phyloP scores from a whole-genome alignment of 768 basidiomycete genomes.

The Podaxis carcinomalis region DNA sequence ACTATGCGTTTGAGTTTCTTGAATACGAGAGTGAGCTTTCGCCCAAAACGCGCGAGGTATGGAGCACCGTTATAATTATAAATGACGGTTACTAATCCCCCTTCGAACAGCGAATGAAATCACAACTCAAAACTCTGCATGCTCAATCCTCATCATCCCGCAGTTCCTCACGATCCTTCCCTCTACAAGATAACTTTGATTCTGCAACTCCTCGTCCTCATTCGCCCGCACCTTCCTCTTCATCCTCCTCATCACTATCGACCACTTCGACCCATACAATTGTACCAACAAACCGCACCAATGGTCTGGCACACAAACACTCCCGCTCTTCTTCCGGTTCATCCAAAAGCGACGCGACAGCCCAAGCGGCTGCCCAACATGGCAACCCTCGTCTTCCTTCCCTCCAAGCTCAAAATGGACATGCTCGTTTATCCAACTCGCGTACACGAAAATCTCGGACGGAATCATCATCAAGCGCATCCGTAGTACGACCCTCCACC shows the following conservation, averaged over 20 bases:
- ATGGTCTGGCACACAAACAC: slow-evolving; percentile 11
- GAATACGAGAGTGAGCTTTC: slow-evolving; percentile 67
- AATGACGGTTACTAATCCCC: slow-evolving; percentile 3
- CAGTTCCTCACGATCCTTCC: slow-evolving; percentile 21
- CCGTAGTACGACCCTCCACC: slow-evolving; percentile 14
- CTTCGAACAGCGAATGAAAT: slow-evolving; percentile 30
- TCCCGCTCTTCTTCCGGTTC: slow-evolving; percentile 28
- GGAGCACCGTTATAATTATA: slow-evolving; percentile 15
- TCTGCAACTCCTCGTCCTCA: slow-evolving; percentile 32
- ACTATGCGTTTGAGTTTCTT: slow-evolving; percentile 73
- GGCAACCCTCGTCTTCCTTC: slow-evolving; percentile 9
- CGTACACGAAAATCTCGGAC: slow-evolving; percentile 21
- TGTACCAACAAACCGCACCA: slow-evolving; percentile 43
- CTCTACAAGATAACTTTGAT: slow-evolving; percentile 19
- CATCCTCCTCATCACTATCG: slow-evolving; percentile 64
- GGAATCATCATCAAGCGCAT: slow-evolving; percentile 14
- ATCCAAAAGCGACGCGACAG: slow-evolving; percentile 28
- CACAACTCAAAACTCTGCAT: slow-evolving; percentile 37
- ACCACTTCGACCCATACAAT: slow-evolving; percentile 72
- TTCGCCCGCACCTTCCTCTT: slow-evolving; percentile 52
- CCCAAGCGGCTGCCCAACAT: neutral
- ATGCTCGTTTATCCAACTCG: slow-evolving; percentile 12
- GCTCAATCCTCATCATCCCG: slow-evolving; percentile 31
- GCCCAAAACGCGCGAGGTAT: slow-evolving; percentile 47
- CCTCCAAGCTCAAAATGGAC: slow-evolving; percentile 14